Evolutionary conservation across 306 rosid genomes (phyloP), one percentile per base, ranked within the genome.

Genomic region (Cyamopsis tetragonoloba): DNA sequence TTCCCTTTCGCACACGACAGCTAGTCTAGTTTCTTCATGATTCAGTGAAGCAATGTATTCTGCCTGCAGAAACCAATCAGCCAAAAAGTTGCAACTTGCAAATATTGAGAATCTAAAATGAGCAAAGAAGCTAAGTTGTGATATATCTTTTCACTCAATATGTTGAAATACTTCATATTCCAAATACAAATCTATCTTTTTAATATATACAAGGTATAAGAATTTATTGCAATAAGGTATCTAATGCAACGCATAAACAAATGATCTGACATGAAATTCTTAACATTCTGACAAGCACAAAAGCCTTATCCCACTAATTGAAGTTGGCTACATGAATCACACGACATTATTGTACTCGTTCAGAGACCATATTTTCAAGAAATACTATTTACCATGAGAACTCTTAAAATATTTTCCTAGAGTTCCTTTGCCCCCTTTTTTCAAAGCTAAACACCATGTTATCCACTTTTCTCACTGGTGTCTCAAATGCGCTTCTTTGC

Each of bases 11-110:
- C 91, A 84, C 30, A 85, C 82, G 70, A 91, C 87, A 7, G 95
- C 95, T 46, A 88, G 72, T 71, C 97, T 84, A 22, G 97, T 91
- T 75, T 91, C 97, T 81, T 91, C 92, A 31, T 91, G 95, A 74
- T 88, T 91, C 50, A 91, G 60, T 17, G 88, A 86, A 14, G 87
- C 88, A 55, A 91, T 60, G 88, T 88, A 88, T 44, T 79, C 80
- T 4, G 84, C 95, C 95, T 91, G 87, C 75, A 73, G 14, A 64
- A 59, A 43, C 12, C 50, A 59, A 28, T 65, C 72, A 78, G 37
- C 51, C 18, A 71, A 63, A 30, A 60, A 31, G 51, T 31, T 43
- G 9, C 7, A 60, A 31, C 46, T 31, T 43, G 9, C 7, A 71
- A 50, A 70, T 56, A 38, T 23, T 57, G 27, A 15, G 35, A 41